Conservation (phyloP, 2,329 filamentous ascomycete species). For the Aspergillus novofumigatus region DNA sequence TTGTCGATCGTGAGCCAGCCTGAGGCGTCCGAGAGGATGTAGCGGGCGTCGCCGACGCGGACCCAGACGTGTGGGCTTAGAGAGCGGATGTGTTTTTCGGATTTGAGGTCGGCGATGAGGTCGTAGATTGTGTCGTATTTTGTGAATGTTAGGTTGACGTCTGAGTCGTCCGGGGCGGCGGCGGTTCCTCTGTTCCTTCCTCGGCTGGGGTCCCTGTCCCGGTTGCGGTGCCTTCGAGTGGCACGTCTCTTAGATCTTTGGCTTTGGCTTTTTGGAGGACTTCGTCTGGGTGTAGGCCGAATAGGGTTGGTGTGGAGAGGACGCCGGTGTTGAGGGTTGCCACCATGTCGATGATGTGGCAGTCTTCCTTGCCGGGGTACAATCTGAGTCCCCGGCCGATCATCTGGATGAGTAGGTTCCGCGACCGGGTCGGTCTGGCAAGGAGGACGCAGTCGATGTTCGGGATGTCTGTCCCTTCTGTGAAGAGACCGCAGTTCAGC, state of each 20-base stretch:
- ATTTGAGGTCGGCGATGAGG: conserved; percentile 74
- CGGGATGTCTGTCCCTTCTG: conserved; percentile 95
- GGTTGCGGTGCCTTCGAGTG: not conserved
- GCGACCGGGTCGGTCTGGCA: conserved; percentile 81
- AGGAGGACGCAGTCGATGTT: conserved; percentile 93
- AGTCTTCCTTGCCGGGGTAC: conserved; percentile 74
- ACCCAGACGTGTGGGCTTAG: conserved; percentile 82
- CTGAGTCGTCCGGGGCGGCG: conserved; percentile 3
- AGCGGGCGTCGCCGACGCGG: conserved; percentile 64
- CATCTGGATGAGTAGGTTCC: conserved; percentile 96
- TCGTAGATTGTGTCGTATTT: conserved; percentile 93
- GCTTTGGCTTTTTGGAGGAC: conserved; percentile 65
- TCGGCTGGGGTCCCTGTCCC: conserved; percentile 26
- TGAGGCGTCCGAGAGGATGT: conserved; percentile 63
- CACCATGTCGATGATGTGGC: conserved; percentile 95
- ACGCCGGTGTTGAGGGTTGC: conserved; percentile 79
- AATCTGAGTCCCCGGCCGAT: conserved; percentile 90
- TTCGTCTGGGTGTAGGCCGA: conserved; percentile 82
- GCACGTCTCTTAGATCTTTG: conserved; percentile 54
- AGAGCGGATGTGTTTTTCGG: conserved; percentile 71
- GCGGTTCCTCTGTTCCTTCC: conserved; percentile 33
- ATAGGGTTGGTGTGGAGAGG: conserved; percentile 84
- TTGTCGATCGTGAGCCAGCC: conserved; percentile 57
- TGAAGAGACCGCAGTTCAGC: conserved; percentile 93
- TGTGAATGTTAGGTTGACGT: conserved; percentile 67